A percentile compares a stretch with the other conserved stretches of the same genome.
Evolutionary conservation across 1,284 basidiomycete species (phyloP).

Genomic region (Earliella scabrosa): DNA sequence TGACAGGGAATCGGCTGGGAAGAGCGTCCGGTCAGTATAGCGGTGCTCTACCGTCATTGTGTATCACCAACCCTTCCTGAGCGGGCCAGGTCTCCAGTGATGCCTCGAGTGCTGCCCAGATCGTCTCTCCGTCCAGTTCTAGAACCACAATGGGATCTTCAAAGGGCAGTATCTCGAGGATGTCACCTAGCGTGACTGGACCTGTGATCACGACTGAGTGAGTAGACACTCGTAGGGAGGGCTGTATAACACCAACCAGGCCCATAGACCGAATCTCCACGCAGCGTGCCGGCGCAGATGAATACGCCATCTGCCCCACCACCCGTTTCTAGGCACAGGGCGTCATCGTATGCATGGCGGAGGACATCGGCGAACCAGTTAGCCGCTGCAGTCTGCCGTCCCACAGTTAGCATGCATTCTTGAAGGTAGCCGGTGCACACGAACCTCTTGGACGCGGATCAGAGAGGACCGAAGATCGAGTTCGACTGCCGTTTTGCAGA

Average conservation of each 20-base stretch:
- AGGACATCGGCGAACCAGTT: conserved; percentile 92
- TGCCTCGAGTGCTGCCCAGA: conserved; percentile 85
- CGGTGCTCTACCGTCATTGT: neutral
- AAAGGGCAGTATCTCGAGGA: conserved; percentile 89
- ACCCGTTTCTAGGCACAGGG: conserved; percentile 59
- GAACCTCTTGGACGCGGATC: conserved; percentile 74
- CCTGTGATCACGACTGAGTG: neutral
- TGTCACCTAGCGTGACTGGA: conserved; percentile 71
- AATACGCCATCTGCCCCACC: conserved; percentile 80
- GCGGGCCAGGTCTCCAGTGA: conserved; percentile 83
- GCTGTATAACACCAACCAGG: conserved; percentile 53
- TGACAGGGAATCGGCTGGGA: conserved; percentile 82
- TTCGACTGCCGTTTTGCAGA: conserved; percentile 71
- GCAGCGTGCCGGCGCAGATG: conserved; percentile 85
- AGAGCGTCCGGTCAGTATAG: neutral
- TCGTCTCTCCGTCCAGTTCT: conserved; percentile 79
- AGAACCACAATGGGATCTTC: conserved; percentile 86
- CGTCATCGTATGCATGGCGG: conserved; percentile 86
- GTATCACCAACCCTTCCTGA: conserved; percentile 77
- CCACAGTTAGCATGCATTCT: neutral
- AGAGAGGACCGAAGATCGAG: conserved; percentile 80
- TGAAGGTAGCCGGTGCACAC: too few species aligned
- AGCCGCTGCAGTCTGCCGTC: conserved; percentile 71
- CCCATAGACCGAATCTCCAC: conserved; percentile 87
- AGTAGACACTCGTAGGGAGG: neutral